These are phyloP conservation scores for Amylostereum chailletii DNA, from an alignment of 1,284 basidiomycete species.

Conservation along the genomic window DNA sequence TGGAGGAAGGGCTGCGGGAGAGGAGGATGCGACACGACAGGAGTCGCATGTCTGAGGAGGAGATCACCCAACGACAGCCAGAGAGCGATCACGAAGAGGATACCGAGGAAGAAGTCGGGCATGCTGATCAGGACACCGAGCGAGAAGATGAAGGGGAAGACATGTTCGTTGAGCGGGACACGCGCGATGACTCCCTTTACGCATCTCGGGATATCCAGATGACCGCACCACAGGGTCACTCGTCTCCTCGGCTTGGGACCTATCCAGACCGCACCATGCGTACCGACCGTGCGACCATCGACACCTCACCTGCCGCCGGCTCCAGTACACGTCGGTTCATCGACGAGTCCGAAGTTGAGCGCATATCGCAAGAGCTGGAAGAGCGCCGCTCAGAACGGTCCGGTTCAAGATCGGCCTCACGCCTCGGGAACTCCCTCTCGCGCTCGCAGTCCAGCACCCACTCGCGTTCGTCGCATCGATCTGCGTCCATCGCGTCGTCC, in stretches of 20 bases:
- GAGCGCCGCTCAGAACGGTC: constrained; percentile 46
- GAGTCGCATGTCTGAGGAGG: constrained; percentile 1
- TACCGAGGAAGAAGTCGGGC: constrained; percentile 18
- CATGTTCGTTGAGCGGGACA: background rate
- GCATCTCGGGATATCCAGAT: background rate
- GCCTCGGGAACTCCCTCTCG: constrained; percentile 10
- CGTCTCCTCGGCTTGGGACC: background rate
- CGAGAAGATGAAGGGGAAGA: background rate
- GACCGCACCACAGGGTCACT: background rate
- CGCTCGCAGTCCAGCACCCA: constrained; percentile 14
- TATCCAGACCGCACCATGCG: constrained; percentile 29
- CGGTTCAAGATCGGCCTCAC: constrained; percentile 11
- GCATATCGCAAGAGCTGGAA: constrained; percentile 48
- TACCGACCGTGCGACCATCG: constrained; percentile 38
- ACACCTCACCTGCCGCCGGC: constrained; percentile 19
- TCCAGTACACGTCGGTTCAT: constrained; percentile 26
- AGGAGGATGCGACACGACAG: constrained; percentile 19
- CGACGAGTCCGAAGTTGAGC: constrained; percentile 39
- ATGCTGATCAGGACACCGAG: constrained; percentile 18
- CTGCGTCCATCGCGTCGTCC: constrained; percentile 10
- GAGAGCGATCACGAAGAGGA: constrained; percentile 13
- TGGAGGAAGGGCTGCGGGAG: constrained; percentile 76
- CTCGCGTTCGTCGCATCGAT: constrained; percentile 12
- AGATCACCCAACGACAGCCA: constrained; percentile 7
- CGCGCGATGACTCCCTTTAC: constrained; percentile 1